Evolutionary conservation across 257 asterid species (phyloP), one percentile per base, ranked within the genome.

Genomic region (Fraxinus pennsylvanica): DNA sequence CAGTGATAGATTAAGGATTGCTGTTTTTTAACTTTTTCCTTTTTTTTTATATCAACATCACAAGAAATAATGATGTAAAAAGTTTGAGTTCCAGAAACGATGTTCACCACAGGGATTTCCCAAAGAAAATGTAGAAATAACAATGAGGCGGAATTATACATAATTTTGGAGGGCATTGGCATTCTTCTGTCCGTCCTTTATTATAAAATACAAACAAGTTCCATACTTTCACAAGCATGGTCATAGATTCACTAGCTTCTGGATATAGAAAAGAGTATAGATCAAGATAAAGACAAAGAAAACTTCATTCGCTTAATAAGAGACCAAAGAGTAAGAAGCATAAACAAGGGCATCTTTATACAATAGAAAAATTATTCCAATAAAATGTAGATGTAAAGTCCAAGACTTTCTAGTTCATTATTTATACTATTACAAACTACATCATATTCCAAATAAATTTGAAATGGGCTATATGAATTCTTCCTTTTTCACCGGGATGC

Each of bases 211-310:
- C 38, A 69, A 79, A 68, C 41, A 27, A 27, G 12, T 6, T 63
- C 66, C 5, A 30, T 10, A 33, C 65, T 54, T 54, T 5, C 27
- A 41, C 25, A 29, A 68, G 61, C 35, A 67, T 72, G 79, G 10
- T 10, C 14, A 66, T 29, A 73, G 52, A 73, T 66, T 32, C 47
- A 29, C 3, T 39, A 38, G 72, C 54, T 50, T 73, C 69, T 3
- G 12, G 10, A n/a, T 68, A 74, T 45, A n/a, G 9, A 6, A 72
- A 72, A 72, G 59, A 45, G 66, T 33, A 71, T n/a, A 45, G 68
- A 36, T 35, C 17, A 39, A 2, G 68, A 57, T 63, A 36, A 59
- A 71, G 30, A 54, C 25, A 17, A 19, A 57, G 21, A 63, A 70
- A 70, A 78, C 39, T 59, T n/a, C 68, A 59, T 59, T 59, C 8